Evolutionary conservation across 495 filamentous ascomycete species (phyloP).

Genomic region (Penicillium riverlandense): DNA sequence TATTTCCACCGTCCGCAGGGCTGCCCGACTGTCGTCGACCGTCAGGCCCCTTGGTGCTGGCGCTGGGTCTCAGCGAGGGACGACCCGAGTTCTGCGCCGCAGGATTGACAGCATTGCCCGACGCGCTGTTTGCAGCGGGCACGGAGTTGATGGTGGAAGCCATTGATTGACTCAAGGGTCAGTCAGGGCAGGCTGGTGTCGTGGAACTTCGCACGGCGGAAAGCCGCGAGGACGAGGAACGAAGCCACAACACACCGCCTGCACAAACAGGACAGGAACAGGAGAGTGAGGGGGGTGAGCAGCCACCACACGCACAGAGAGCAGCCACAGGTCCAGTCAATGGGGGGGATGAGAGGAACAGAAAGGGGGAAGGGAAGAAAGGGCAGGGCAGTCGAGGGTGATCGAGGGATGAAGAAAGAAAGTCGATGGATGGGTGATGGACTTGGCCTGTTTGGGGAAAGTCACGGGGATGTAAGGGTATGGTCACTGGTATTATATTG

Average conservation of each 20-base stretch:
- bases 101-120: slow-evolving; percentile 35
- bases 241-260: slow-evolving; percentile 37
- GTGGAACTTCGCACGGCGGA: slow-evolving; percentile 36
- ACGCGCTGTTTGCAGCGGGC: slow-evolving; percentile 37
- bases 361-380: slow-evolving; percentile 4
- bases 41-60: slow-evolving; percentile 45
- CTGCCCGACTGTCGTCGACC: slow-evolving; percentile 50
- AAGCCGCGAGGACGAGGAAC: slow-evolving; percentile 27
- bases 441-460: slow-evolving; percentile 12
- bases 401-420: neutral
- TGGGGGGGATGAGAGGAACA: slow-evolving; percentile 8
- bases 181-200: slow-evolving; percentile 29
- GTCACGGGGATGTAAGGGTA: slow-evolving; percentile 12
- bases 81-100: slow-evolving; percentile 30
- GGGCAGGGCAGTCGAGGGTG: neutral
- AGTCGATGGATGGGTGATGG: neutral
- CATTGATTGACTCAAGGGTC: slow-evolving; percentile 35
- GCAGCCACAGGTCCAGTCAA: slow-evolving; percentile 1
- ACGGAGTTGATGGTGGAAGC: slow-evolving; percentile 43
- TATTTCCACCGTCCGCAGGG: slow-evolving; percentile 47
- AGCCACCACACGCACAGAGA: slow-evolving; percentile 1
- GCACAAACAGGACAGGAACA: slow-evolving; percentile 21
- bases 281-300: slow-evolving; percentile 6
- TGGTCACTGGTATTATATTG: neutral
- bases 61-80: slow-evolving; percentile 44